Percentiles rank a stretch among this genome's conserved stretches.
Evolutionary conservation across 345 rosid species (phyloP).

Genomic region (Gynandropsis gynandra): DNA sequence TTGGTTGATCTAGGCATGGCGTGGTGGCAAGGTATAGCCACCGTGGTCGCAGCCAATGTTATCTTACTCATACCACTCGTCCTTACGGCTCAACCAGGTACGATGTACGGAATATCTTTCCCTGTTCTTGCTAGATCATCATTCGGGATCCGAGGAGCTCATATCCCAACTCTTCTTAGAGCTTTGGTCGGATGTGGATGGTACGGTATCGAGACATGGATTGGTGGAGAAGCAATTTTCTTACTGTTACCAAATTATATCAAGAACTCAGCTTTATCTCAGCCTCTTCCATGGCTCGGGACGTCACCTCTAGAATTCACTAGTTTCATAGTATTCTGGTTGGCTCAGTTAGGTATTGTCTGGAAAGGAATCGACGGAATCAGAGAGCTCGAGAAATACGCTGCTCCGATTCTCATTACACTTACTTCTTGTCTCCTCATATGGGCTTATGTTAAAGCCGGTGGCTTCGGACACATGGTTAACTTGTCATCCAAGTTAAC

Average conservation of each 20-base stretch:
- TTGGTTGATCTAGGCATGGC: conserved; percentile 94
- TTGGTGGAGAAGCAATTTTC: conserved; percentile 91
- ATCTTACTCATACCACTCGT: conserved; percentile 59
- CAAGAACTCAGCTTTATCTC: conserved; percentile 41
- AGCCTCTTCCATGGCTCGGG: conserved; percentile 61
- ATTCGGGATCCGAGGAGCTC: conserved; percentile 80
- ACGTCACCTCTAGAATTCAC: conserved; percentile 80
- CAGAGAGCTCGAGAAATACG: conserved; percentile 64
- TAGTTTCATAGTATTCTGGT: conserved; percentile 77
- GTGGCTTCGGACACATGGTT: conserved; percentile 74
- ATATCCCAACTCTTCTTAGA: conserved; percentile 73
- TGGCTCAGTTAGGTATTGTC: conserved; percentile 58
- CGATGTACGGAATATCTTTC: conserved; percentile 70
- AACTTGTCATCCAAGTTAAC: conserved; percentile 57
- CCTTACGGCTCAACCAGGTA: conserved; percentile 87
- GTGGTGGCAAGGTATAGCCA: conserved; percentile 98
- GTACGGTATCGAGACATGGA: conserved; percentile 98
- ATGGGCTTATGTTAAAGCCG: conserved; percentile 79
- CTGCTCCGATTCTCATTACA: conserved; percentile 63
- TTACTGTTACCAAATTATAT: conserved; percentile 56
- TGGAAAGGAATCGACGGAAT: conserved; percentile 88
- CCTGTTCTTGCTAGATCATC: conserved; percentile 85
- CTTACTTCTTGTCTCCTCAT: conserved; percentile 59
- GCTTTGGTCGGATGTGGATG: conserved; percentile 95
- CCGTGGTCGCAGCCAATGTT: conserved; percentile 71